Evolutionary conservation across 768 basidiomycete genomes (phyloP).

Genomic region (Auriscalpium vulgare): DNA sequence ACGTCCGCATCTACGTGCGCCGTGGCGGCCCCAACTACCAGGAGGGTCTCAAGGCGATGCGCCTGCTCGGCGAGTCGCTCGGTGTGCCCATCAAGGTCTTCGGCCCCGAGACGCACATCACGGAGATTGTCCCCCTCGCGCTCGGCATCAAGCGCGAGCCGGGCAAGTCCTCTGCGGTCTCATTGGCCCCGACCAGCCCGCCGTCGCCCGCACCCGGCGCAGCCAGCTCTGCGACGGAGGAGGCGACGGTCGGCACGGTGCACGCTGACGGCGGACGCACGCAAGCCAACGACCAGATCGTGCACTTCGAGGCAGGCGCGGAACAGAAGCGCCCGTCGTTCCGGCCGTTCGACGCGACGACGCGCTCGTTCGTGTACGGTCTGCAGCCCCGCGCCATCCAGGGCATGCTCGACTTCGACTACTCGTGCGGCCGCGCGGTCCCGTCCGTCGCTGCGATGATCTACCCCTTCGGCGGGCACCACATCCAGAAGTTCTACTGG

Average conservation of each 20-base stretch:
- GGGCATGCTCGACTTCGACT: slow-evolving; percentile 98
- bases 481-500: slow-evolving; percentile 99
- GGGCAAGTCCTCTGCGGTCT: slow-evolving; percentile 21
- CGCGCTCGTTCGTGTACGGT: slow-evolving; percentile 97
- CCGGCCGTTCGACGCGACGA: slow-evolving; percentile 87
- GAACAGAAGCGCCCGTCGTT: slow-evolving; percentile 59
- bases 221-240: slow-evolving; percentile 27
- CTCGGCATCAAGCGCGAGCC: slow-evolving; percentile 70
- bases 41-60: slow-evolving; percentile 97
- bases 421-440: slow-evolving; percentile 84
- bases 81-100: slow-evolving; percentile 96
- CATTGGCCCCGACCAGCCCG: slow-evolving; percentile 42
- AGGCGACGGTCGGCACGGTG: slow-evolving; percentile 55
- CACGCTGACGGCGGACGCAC: slow-evolving; percentile 73
- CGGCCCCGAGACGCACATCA: slow-evolving; percentile 98
- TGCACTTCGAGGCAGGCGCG: slow-evolving; percentile 62
- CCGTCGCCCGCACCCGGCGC: slow-evolving; percentile 34
- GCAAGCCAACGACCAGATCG: slow-evolving; percentile 83
- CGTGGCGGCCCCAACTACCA: slow-evolving; percentile 99
- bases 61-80: slow-evolving; percentile 91
- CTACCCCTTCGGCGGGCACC: slow-evolving; percentile 99
- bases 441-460: slow-evolving; percentile 99
- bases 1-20: slow-evolving; percentile 93
- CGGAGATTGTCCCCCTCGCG: slow-evolving; percentile 97
- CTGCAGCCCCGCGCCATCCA: slow-evolving; percentile 99